Base-by-base conservation (phyloP, 352 stramenopile genomes). In the Globisporangium uncinulatum region DNA sequence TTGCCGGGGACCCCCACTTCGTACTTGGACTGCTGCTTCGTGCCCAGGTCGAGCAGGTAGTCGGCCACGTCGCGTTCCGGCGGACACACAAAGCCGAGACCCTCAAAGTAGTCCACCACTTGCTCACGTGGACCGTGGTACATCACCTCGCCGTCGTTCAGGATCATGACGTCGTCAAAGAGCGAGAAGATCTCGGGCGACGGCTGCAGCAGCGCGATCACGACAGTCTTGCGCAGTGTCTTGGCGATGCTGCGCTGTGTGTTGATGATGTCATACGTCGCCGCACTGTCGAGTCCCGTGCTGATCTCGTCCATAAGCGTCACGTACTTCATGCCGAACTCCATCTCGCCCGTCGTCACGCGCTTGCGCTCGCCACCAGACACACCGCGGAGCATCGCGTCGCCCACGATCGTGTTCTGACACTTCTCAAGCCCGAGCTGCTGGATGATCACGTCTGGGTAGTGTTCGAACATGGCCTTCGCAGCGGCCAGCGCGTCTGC, bases 291-390 rank as follows among this genome's bases (percentile, higher is more conserved):
- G 21, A 88, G 66, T 1, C 74, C 74, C n/a, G 74, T 85, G 42
- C 63, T 76, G 66, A 89, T 84, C 54, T 89, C 74, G 73, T 97
- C 86, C 63, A 97, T 69, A 32, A 97, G 49, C 13, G 92, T 73
- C 14, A 94, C 74, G 11, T 67, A 62, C 36, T 86, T 83, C 61
- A 92, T 70, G 1, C 77, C 92, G 5, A 96, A 79, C 51, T 92
- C 71, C 79, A 83, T 80, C 55, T 89, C 75, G 54, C 74, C 79
- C 7, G 72, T 75, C 19, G 79, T 89, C 53, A 89, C 60, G 45
- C 79, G 78, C 66, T 86, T 86, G 32, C 72, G 62, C 52, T 90
- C 79, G 19, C 79, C 79, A 8, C 79, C 79, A n/a, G 74, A 87
- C 59, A 90, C 66, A 36, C 79, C 79, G 15, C 79, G 70, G 13